Conservation (phyloP, 139 green algal genomes). For the Volvox africanus region DNA sequence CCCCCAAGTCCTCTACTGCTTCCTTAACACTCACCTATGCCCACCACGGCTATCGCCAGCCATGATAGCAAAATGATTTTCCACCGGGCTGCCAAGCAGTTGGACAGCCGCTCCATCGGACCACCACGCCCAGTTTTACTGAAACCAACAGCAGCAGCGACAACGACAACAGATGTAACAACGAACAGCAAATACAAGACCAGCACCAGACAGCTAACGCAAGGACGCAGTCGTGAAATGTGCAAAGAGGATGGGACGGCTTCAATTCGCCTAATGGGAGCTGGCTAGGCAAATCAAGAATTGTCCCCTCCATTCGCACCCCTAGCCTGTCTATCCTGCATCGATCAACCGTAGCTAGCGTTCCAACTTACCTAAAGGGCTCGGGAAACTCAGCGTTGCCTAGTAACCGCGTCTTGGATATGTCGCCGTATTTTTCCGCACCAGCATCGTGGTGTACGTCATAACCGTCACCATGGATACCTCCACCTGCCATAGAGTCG, state of each 20-base stretch:
- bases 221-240: no score
- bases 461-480: not conserved
- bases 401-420: not conserved
- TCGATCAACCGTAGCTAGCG: no score
- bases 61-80: constrained; percentile 20
- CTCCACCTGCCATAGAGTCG: not conserved
- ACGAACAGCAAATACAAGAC: no score
- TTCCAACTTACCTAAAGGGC: not conserved
- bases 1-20: no score
- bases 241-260: no score
- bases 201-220: no score
- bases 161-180: no score
- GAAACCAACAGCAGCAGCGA: no score
- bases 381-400: not conserved
- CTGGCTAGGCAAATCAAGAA: no score
- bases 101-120: not conserved
- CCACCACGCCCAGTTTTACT: not conserved
- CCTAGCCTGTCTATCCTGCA: no score
- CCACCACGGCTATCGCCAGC: constrained; percentile 15
- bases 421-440: not conserved
- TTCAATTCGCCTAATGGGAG: no score
- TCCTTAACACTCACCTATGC: constrained; percentile 1
- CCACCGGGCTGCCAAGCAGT: not conserved
- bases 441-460: not conserved
- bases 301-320: no score